Conservation (phyloP, 176 grass and related monocot genomes). For the Bonia amplexicaulis region DNA sequence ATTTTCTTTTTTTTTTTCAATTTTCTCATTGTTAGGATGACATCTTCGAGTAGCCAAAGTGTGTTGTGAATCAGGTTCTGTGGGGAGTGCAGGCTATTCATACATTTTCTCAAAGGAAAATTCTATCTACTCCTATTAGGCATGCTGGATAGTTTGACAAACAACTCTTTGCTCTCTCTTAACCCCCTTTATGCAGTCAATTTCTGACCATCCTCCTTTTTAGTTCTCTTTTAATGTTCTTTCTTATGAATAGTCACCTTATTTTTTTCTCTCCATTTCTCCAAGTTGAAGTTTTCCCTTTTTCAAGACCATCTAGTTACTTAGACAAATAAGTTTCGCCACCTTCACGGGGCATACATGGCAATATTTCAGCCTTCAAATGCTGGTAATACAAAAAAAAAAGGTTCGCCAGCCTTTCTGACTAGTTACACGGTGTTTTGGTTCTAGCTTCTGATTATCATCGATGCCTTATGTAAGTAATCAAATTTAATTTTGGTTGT, state of each 20-base stretch:
- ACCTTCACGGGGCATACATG: too few relatives aligned
- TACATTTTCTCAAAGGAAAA: neutral
- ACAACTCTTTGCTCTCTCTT: too few relatives aligned
- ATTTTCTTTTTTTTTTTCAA: neutral
- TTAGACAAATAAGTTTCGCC: neutral
- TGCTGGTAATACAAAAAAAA: neutral
- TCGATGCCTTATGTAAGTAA: too few relatives aligned
- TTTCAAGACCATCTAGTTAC: neutral
- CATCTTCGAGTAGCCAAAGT: neutral
- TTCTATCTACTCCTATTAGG: neutral
- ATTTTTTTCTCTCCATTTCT: too few relatives aligned
- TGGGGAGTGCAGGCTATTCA: neutral
- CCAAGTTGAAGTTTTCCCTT: too few relatives aligned
- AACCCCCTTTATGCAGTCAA: neutral
- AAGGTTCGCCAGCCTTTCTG: neutral
- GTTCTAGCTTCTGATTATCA: neutral
- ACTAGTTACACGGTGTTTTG: neutral
- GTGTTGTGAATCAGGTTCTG: too few relatives aligned
- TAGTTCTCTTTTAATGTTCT: neutral
- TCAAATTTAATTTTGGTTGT: neutral
- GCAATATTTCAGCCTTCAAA: neutral
- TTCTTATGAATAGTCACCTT: neutral
- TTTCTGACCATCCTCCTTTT: neutral
- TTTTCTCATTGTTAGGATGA: neutral
- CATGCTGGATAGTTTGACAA: neutral